These are phyloP conservation scores for Linnemannia schmuckeri DNA, from an alignment of 192 early-diverging fungal species.

Conservation along the genomic window DNA sequence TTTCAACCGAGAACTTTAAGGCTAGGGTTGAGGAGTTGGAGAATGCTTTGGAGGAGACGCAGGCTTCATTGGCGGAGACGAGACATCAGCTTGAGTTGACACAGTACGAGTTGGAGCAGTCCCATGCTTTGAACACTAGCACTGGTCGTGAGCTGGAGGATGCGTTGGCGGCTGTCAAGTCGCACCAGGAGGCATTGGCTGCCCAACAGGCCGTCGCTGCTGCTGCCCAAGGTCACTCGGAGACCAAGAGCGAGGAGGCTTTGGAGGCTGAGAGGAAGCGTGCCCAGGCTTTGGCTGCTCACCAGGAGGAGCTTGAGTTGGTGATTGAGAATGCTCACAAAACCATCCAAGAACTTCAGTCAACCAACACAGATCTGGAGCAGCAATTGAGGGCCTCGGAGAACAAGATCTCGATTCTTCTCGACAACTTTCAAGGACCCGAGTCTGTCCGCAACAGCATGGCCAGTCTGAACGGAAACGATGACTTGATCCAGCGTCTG, in stretches of 20 bases:
- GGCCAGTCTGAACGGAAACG: conserved; percentile 37
- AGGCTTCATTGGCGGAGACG: conserved; percentile 32
- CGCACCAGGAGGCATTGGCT: conserved; percentile 8
- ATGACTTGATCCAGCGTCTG: conserved; percentile 43
- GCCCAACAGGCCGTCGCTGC: background rate
- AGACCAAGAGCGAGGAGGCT: conserved; percentile 8
- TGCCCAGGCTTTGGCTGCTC: conserved; percentile 15
- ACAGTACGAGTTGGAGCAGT: conserved; percentile 36
- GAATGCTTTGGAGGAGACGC: conserved; percentile 17
- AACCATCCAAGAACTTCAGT: conserved; percentile 30
- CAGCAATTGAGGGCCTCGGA: conserved; percentile 38
- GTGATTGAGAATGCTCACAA: conserved; percentile 45
- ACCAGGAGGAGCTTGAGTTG: conserved; percentile 41
- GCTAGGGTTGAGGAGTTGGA: conserved; percentile 23
- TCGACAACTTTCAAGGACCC: conserved; percentile 51
- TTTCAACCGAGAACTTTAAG: conserved; percentile 14
- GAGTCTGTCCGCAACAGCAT: conserved; percentile 52
- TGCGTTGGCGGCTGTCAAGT: conserved; percentile 16
- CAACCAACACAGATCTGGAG: conserved; percentile 31
- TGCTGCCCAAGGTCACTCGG: background rate
- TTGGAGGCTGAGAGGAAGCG: conserved; percentile 27
- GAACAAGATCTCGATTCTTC: conserved; percentile 50
- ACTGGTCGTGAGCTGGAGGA: conserved; percentile 31
- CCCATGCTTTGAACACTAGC: conserved; percentile 26
- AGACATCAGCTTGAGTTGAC: conserved; percentile 17